phyloP scores from a whole-genome alignment of 805 yeast genomes.

The Wickerhamomyces sydowiorum region DNA sequence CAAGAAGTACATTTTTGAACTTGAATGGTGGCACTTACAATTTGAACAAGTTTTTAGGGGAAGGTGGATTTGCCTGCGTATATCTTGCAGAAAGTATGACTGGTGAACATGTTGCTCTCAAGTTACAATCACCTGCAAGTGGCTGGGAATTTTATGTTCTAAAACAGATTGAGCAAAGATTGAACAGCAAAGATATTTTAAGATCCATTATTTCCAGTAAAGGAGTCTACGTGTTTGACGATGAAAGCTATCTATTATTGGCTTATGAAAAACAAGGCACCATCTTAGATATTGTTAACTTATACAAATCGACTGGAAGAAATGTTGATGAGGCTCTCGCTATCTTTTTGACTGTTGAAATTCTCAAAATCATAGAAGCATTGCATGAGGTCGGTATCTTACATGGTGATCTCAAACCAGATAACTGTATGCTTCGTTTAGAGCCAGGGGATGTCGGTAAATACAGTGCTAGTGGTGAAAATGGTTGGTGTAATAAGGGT shows the following conservation, averaged over 20 bases:
- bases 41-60: constrained; percentile 56
- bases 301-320: constrained; percentile 29
- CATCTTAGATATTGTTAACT: constrained; percentile 59
- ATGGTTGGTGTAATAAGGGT: constrained; percentile 49
- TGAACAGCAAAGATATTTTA: constrained; percentile 21
- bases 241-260: constrained; percentile 21
- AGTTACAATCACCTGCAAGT: constrained; percentile 63
- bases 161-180: constrained; percentile 44
- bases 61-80: constrained; percentile 78
- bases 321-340: constrained; percentile 56
- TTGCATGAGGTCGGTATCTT: constrained; percentile 64
- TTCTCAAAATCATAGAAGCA: constrained; percentile 50
- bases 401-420: constrained; percentile 85
- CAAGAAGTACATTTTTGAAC: constrained; percentile 36
- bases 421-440: constrained; percentile 74
- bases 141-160: constrained; percentile 82
- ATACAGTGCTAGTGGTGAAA: constrained; percentile 29
- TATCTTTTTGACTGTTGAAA: constrained; percentile 58
- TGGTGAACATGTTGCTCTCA: constrained; percentile 59
- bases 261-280: constrained; percentile 55
- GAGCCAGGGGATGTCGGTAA: constrained; percentile 21
- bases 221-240: constrained; percentile 37
- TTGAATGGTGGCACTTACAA: constrained; percentile 39
- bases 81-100: constrained; percentile 58
- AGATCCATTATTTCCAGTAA: constrained; percentile 44